Evolutionary conservation across 164 flowering plant species (phyloP), one percentile per base, ranked within the genome.

Genomic region (Stephania yunnanensis): DNA sequence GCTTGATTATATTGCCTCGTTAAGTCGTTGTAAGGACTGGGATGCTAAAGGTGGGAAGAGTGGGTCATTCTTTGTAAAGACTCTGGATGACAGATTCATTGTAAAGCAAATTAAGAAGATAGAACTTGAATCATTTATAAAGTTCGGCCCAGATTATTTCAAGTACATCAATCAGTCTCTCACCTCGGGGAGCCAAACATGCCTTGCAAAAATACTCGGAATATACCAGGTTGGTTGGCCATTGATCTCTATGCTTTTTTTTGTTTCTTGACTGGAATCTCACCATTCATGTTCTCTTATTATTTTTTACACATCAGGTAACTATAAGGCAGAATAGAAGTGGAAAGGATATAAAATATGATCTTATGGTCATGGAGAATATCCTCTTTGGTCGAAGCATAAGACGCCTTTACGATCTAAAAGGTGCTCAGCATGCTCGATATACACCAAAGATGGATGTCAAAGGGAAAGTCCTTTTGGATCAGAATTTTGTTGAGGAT

Each of bases 11-110:
- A 89, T 96, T 64, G 87, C 97, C 67, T 96, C 99, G 29, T 83
- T 96, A 44, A 87, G 97, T 77, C 97, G 95, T 69, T 96, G 98
- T 77, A 88, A 76, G 82, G 84, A 84, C 52, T 94, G 97, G 97
- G 87, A 92, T 84, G 98, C 97, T 12, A 87, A 96, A 85, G 99
- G 99, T 75, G 98, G 99, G 31, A 96, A 96, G 85, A 96, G 98
- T 81, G 91, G 90, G 77, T 88, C 91, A 36, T 77, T 90, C 69
- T 96, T 94, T 84, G 93, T 96, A 29, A 96, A 96, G 82, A 92
- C 99, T 10, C 83, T 94, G 68, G 99, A 95, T 84, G 97, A 91
- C 73, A 78, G 99, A 78, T 92, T 93, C 75, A 89, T 95, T 20
- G 82, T 93, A 63, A 95, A 95, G 85, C 95, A 92, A 78, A 89